Base-by-base conservation (phyloP, 257 asterid species). In the Linderniella brevidens region DNA sequence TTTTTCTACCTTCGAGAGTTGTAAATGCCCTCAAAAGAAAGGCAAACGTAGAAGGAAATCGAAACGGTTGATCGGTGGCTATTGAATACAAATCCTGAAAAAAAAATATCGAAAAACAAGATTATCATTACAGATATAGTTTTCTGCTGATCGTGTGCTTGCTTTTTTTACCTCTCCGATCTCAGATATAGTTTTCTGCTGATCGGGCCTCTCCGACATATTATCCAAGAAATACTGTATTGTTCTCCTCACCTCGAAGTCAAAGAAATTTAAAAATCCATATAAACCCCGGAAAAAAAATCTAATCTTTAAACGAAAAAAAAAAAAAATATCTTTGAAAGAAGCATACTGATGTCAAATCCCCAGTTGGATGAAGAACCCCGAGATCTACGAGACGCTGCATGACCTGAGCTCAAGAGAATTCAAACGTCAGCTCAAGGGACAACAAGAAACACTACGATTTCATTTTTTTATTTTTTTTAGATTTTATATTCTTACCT, bases 361-460 rank as follows among this genome's bases (percentile, higher is more conserved):
- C 98, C 40, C 98, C 96, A 8, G 93, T 88, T 38, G 98, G 96
- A 70, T 78, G 93, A 73, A 88, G 98, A n/a, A 95, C 96, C 66
- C 78, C 93, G 35, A 88, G 94, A 64, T 80, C 96, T 45, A 80
- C 77, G 45, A 88, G 95, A 47, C 74, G 57, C 59, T 73, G 90
- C 72, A 84, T 80, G 50, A 88, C 98, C 98, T 84, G 84, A 55
- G 62, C 38, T 7, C 35, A 39, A 18, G 32, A 3, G 32, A 25
- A 25, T 9, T 18, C 17, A 8, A 11, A 5, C 17, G 4, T n/a
- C 49, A 12, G 18, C 11, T 44, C 4, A 12, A 44, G 18, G 8
- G 11, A 11, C 10, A 11, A 29, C 25, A 13, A 8, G 17, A 43
- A 13, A 44, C 17, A 13, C 5, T 16, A 6, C 9, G 18, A 11